Evolutionary conservation across 352 stramenopile genomes (phyloP), one percentile per base, ranked within the genome.

Genomic region (Globisporangium paddicum): DNA sequence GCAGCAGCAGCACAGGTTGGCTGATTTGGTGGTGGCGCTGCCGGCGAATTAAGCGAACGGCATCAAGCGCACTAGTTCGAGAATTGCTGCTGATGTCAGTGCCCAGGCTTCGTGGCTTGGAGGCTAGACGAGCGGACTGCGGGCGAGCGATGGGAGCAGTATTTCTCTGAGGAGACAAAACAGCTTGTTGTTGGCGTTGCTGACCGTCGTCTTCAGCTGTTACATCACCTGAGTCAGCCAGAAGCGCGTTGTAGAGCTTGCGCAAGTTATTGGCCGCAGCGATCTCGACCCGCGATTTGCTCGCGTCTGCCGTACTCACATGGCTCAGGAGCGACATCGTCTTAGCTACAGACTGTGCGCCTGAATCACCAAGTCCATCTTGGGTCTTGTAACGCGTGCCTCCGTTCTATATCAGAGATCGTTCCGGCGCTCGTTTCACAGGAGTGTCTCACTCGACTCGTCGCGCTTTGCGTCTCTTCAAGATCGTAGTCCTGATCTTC

Each of bases 251-350:
- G 42, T 74, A 73, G 13, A 62, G 37, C 34, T 67, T 69, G 10
- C 60, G 71, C 16, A 79, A 52, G 48, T 73, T 58, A 19, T 66
- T 47, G 23, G 69, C 26, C 16, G 71, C 71, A 25, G 65, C 37
- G 60, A 79, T 63, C 63, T 79, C 71, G 32, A 55, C 58, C 2
- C 46, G 49, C 0, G 71, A 75, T 37, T 56, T 68, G 56, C 5
- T 50, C 23, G 9, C 37, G 23, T 63, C 40, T 14, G 30, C 37
- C 21, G 51, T 47, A 26, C 55, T 42, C 42, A 10, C 21, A 44
- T 37, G 38, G n/a, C 13, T 45, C 10, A 58, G 13, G 5, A 7
- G 21, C 2, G 18, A 11, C 13, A 37, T 38, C 47, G 16, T 5
- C 13, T 23, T 7, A 30, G 9, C 2, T 30, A 5, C 25, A n/a